These are phyloP conservation scores for Ustilago lituana DNA, from an alignment of 1,284 basidiomycete genomes.

Conservation along the genomic window DNA sequence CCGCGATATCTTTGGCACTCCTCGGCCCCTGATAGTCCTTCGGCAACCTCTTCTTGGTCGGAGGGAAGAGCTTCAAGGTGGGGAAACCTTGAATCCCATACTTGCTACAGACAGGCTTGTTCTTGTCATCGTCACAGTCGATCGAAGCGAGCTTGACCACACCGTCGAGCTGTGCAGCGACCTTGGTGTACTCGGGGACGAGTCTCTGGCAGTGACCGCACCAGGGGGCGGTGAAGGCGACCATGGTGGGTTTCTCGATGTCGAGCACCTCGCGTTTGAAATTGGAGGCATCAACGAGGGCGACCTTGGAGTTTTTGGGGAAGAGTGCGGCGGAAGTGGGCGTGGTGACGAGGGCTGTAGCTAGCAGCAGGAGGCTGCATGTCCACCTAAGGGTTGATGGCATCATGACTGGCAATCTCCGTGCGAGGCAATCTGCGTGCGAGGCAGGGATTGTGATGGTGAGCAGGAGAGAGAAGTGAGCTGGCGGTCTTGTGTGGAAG, in stretches of 20 bases:
- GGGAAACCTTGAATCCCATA: conserved; percentile 92
- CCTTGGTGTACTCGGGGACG: conserved; percentile 84
- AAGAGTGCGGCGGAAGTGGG: conserved; percentile 56
- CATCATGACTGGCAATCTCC: background rate
- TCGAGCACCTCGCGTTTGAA: conserved; percentile 63
- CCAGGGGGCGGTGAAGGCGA: conserved; percentile 69
- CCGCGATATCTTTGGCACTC: conserved; percentile 77
- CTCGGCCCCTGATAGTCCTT: conserved; percentile 80
- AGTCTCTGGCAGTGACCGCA: conserved; percentile 80
- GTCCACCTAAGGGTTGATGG: conserved; percentile 6
- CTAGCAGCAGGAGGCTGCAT: conserved; percentile 34
- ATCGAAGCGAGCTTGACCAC: conserved; percentile 88
- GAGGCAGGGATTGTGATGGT: background rate
- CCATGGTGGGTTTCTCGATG: conserved; percentile 67
- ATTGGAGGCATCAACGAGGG: conserved; percentile 40
- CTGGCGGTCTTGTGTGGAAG: too few relatives aligned
- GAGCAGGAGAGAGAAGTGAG: too few relatives aligned
- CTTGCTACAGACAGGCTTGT: conserved; percentile 82
- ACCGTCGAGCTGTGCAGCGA: conserved; percentile 80
- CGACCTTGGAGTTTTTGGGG: conserved; percentile 53
- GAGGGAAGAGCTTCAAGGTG: conserved; percentile 76
- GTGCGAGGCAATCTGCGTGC: background rate
- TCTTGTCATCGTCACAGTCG: conserved; percentile 86
- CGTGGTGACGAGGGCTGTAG: conserved; percentile 12
- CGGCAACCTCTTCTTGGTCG: conserved; percentile 71